Evolutionary conservation across 495 filamentous ascomycete genomes (phyloP), one percentile per base, ranked within the genome.

Genomic region (Bacidia rubella): DNA sequence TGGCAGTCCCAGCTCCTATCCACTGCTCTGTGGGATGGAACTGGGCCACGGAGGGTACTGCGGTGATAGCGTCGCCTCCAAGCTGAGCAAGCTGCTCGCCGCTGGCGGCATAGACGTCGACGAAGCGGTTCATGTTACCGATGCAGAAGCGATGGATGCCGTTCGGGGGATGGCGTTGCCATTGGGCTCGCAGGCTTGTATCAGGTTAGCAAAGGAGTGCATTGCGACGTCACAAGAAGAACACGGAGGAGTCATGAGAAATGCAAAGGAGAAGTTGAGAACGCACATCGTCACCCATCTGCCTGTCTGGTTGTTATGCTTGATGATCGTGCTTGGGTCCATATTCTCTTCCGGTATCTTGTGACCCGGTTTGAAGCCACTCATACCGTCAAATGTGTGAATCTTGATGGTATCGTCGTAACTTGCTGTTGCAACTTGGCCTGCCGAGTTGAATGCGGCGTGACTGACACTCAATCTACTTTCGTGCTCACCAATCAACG

Each of bases 321-420:
- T 71, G 19, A 98, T 77, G 12, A 80, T 69, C 9, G 77, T 72
- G 4, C 74, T 66, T 0, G 90, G 90, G 44, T 74, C 67, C 77
- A 92, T 84, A 17, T 81, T 69, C n/a, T 72, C 59, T 5, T 76
- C 75, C 0, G 68, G 58, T 2, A 90, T 56, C 4, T 71, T 74
- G 27, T 79, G 73, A 2, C 83, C 83, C 0, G 72, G 59, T 29
- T 70, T 73, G 85, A 86, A 95, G 11, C 67, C 64, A 0, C 72
- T 74, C 35, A 81, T 82, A 11, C 74, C 70, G 0, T 77, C 74
- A 56, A 95, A 82, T 47, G 83, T 75, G 65, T 96, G 86, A 32
- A 98, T 82, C 65, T 97, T 98, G 59, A 98, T 74, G 0, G 85
- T 93, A 61, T 97, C 87, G 61, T 98, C 92, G 65, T 97, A 97